Evolutionary conservation across 306 rosid genomes (phyloP).

Genomic region (Vigna radiata): DNA sequence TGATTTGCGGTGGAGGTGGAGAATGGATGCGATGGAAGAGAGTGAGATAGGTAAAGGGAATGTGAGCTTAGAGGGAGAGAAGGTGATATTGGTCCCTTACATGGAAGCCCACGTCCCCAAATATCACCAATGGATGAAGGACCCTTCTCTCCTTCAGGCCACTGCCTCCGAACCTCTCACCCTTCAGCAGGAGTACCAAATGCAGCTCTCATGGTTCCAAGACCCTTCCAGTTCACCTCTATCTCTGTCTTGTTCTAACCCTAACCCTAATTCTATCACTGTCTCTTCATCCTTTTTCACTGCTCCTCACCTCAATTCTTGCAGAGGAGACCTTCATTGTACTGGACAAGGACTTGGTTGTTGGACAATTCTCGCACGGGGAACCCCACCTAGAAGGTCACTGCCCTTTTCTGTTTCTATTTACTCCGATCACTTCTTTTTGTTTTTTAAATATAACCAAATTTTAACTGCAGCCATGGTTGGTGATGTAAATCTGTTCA

Average conservation of each 20-base stretch:
- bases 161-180: constrained; percentile 89
- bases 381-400: constrained; percentile 75
- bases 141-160: constrained; percentile 83
- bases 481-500: constrained; percentile 94
- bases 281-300: too few species aligned
- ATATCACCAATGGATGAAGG: constrained; percentile 89
- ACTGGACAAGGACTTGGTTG: constrained; percentile 70
- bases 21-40: background rate
- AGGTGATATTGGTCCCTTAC: constrained; percentile 80
- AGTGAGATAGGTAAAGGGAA: background rate
- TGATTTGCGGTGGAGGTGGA: background rate
- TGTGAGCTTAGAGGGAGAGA: constrained; percentile 75
- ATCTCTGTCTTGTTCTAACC: constrained; percentile 28
- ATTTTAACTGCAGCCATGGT: constrained; percentile 68
- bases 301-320: background rate
- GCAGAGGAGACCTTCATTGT: constrained; percentile 86
- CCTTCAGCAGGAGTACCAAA: constrained; percentile 77
- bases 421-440: too few species aligned
- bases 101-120: constrained; percentile 80
- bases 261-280: constrained; percentile 28
- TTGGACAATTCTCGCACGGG: constrained; percentile 73
- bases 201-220: constrained; percentile 89
- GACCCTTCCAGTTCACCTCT: constrained; percentile 71
- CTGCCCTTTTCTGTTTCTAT: background rate
- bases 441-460: too few species aligned